Evolutionary conservation across 805 yeast genomes (phyloP), one percentile per base, ranked within the genome.

Genomic region (Pichia insulana): DNA sequence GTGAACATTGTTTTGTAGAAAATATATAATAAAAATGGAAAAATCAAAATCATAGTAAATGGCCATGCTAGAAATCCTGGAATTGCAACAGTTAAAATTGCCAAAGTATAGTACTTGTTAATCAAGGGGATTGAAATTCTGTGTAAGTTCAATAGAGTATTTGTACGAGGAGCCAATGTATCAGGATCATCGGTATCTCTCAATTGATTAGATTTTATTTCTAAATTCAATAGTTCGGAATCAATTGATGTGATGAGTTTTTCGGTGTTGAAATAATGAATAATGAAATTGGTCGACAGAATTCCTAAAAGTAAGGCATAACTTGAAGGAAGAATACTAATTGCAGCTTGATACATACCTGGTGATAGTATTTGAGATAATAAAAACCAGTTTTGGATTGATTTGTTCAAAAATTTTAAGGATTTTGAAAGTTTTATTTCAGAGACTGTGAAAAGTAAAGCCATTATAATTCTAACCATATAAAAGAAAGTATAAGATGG

Each of bases 31-130:
- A 74, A 69, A 43, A 79, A 69, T 1, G 96, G 92, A 2, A 74
- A 49, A 2, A 78, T 78, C 43, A 87, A 59, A 0, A 73, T 78
- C 43, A 85, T 60, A 0, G 81, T 74, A 59, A 89, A 90, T 1
- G 97, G 97, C 97, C 97, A 90, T 2, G 97, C 97, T 26, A 83
- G 48, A 2, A 89, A 54, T 0, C 90, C 90, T 5, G 88, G 94
- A n/a, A 83, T 48, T 17, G 73, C 60, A 30, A 71, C 65, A 67
- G 71, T 71, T 1, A 67, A 45, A 3, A 73, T 57, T 2, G 69
- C 62, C n/a, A 51, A 22, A 3, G 63, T 54, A 40, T 53, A 59
- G 26, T 45, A 47, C 36, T 50, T 52, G 10, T 54, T 49, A 30
- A 48, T 51, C 1, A 56, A 32, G 8, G 51, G 44, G 32, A 33